These are phyloP conservation scores for Aspergillus aculeatinus DNA, from an alignment of 2,329 filamentous ascomycete species.

Conservation along the genomic window DNA sequence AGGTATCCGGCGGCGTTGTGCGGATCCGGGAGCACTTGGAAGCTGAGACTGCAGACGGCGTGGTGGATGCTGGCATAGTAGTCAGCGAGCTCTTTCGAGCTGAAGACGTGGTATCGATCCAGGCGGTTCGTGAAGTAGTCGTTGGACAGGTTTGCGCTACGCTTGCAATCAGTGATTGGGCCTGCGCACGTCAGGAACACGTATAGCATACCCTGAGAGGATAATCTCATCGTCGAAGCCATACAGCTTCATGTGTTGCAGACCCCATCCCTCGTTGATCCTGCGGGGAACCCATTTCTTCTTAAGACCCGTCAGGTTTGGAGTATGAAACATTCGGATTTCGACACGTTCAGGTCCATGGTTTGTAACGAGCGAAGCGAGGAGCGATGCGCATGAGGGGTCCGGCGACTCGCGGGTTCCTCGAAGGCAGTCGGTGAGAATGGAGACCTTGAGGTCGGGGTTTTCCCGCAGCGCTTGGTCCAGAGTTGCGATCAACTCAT, in stretches of 20 bases:
- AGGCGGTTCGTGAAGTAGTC: slow-evolving; percentile 97
- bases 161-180: not conserved
- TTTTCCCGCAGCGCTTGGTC: slow-evolving; percentile 72
- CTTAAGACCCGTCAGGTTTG: slow-evolving; percentile 82
- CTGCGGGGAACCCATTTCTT: slow-evolving; percentile 82
- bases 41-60: slow-evolving; percentile 77
- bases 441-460: slow-evolving; percentile 74
- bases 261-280: slow-evolving; percentile 96
- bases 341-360: slow-evolving; percentile 84
- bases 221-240: slow-evolving; percentile 94
- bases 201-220: slow-evolving; percentile 69
- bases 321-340: slow-evolving; percentile 96
- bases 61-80: slow-evolving; percentile 79
- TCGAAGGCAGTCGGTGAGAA: slow-evolving; percentile 86
- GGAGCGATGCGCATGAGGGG: slow-evolving; percentile 81
- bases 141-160: slow-evolving; percentile 77
- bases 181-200: not conserved
- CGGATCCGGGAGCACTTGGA: slow-evolving; percentile 64
- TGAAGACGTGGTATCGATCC: slow-evolving; percentile 91
- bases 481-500: slow-evolving; percentile 79
- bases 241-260: slow-evolving; percentile 99
- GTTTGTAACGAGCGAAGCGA: slow-evolving; percentile 78
- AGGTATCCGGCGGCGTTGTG: slow-evolving; percentile 49
- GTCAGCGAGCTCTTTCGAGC: slow-evolving; percentile 72
- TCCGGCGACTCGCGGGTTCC: slow-evolving; percentile 88